Conservation (phyloP, 768 basidiomycete species). For the Tricholoma matsutake region DNA sequence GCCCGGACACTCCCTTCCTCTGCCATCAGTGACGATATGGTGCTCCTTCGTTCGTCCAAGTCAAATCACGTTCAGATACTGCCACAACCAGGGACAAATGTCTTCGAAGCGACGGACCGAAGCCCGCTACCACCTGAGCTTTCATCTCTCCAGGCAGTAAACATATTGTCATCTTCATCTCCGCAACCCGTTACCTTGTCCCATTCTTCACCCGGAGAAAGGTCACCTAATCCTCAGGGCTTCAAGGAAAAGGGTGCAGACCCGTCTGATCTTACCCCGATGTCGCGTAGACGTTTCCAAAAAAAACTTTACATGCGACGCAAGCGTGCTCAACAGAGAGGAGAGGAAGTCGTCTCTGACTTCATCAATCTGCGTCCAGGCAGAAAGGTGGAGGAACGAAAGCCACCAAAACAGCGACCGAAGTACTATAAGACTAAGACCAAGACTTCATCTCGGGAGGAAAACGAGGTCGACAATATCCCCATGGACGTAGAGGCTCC, state of each 20-base stretch:
- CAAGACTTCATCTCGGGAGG: constrained; percentile 1
- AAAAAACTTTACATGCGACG: constrained; percentile 75
- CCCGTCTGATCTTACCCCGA: constrained; percentile 37
- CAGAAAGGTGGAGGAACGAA: constrained; percentile 23
- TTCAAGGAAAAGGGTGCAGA: constrained; percentile 11
- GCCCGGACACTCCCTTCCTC: constrained; percentile 7
- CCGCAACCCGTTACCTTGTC: constrained; percentile 1
- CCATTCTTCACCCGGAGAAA: constrained; percentile 3
- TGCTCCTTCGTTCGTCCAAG: neutral
- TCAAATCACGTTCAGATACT: neutral
- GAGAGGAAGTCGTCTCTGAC: constrained; percentile 26
- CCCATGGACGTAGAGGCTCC: neutral
- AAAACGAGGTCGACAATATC: neutral
- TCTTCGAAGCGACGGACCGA: neutral
- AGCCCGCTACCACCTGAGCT: neutral
- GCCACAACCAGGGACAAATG: neutral
- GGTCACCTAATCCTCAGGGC: constrained; percentile 10
- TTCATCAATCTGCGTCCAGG: constrained; percentile 36
- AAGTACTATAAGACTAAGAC: constrained; percentile 11
- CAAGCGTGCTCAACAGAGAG: constrained; percentile 53
- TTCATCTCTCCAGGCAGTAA: neutral
- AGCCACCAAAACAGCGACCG: constrained; percentile 15
- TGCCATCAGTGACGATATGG: constrained; percentile 8
- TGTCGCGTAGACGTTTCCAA: constrained; percentile 48
- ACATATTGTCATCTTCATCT: constrained; percentile 4